These are phyloP conservation scores for Lathyrus tuberosus DNA, from an alignment of 306 rosid genomes.

Conservation along the genomic window DNA sequence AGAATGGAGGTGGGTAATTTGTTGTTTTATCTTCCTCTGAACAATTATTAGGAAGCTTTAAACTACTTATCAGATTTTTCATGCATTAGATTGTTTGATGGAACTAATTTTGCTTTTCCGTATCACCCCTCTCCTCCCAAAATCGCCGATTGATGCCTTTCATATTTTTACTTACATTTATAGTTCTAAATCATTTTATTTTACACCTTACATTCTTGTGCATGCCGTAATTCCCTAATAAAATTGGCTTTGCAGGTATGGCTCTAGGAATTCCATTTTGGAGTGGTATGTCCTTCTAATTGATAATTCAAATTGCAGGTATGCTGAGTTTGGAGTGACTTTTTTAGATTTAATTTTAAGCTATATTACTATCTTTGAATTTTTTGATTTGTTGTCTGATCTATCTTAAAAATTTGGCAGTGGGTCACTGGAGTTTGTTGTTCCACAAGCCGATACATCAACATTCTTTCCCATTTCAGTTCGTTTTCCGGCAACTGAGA, in stretches of 20 bases:
- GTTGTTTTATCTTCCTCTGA: slow-evolving; percentile 9
- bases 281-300: slow-evolving; percentile 92
- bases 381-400: slow-evolving; percentile 31
- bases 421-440: slow-evolving; percentile 94
- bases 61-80: slow-evolving; percentile 11
- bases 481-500: slow-evolving; percentile 69
- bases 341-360: slow-evolving; percentile 8
- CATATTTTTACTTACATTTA: not conserved
- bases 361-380: slow-evolving; percentile 3
- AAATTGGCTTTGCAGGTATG: slow-evolving; percentile 61
- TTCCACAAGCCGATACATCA: slow-evolving; percentile 86
- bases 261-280: slow-evolving; percentile 80
- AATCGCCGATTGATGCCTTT: not conserved
- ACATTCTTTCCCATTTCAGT: slow-evolving; percentile 89
- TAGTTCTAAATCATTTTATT: slow-evolving; percentile 21
- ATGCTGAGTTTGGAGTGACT: slow-evolving; percentile 23
- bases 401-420: slow-evolving; percentile 54
- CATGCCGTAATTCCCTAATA: slow-evolving; percentile 2
- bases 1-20: slow-evolving; percentile 72
- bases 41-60: slow-evolving; percentile 2
- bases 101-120: not conserved
- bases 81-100: slow-evolving; percentile 1
- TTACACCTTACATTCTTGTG: not conserved
- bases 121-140: not conserved
- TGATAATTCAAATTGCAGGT: slow-evolving; percentile 95